Evolutionary conservation across 306 rosid genomes (phyloP).

Genomic region (Corylus avellana): DNA sequence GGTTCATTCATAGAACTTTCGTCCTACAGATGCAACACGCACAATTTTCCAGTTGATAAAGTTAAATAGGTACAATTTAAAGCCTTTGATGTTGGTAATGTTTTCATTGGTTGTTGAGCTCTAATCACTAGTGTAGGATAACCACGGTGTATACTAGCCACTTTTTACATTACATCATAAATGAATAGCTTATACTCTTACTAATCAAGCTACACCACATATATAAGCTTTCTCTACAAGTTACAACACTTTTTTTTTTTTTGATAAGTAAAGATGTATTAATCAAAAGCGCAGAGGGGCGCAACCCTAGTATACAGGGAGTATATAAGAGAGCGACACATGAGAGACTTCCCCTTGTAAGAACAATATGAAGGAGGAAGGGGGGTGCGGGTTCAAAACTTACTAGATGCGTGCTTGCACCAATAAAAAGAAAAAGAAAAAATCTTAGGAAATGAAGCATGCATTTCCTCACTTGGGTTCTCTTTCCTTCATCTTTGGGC

Average conservation of each 20-base stretch:
- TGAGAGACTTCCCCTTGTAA: too few relatives aligned
- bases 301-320: too few relatives aligned
- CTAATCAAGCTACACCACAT: not conserved
- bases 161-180: not conserved
- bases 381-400: too few relatives aligned
- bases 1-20: not conserved
- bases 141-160: not conserved
- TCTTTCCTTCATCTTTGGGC: not conserved
- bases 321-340: too few relatives aligned
- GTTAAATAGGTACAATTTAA: not conserved
- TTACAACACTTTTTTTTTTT: not conserved
- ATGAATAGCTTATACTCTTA: not conserved
- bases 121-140: not conserved
- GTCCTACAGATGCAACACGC: not conserved
- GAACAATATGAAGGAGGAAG: too few relatives aligned
- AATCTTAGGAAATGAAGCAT: not conserved
- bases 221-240: not conserved
- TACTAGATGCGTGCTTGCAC: too few relatives aligned
- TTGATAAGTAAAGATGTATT: too few relatives aligned
- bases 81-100: not conserved
- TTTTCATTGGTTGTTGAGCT: not conserved
- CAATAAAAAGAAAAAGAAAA: too few relatives aligned
- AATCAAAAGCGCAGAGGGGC: too few relatives aligned
- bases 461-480: not conserved
- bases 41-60: not conserved